Conservation (phyloP, 176 grass and related monocot genomes). For the Oryza glaberrima region DNA sequence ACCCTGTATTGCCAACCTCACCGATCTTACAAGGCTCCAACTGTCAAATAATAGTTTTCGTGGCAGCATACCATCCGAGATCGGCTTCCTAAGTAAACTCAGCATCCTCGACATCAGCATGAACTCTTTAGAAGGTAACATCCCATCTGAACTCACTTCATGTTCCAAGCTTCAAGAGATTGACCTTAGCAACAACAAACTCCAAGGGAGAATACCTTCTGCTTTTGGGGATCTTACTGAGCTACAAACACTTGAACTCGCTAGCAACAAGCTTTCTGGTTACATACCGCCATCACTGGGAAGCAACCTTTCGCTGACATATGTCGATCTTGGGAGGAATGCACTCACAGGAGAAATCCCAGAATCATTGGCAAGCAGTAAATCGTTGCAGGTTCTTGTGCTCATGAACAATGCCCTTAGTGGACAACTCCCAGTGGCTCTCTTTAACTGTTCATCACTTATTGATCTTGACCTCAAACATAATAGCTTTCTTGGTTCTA, state of each 20-base stretch:
- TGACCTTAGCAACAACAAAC: no score
- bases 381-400: not conserved
- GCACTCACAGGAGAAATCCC: slow-evolving; percentile 44
- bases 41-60: slow-evolving; percentile 39
- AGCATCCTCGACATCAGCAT: slow-evolving; percentile 49
- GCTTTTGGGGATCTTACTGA: no score
- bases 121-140: slow-evolving; percentile 43
- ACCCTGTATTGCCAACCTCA: slow-evolving; percentile 50
- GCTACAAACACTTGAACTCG: no score
- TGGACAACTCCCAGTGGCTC: slow-evolving; percentile 37
- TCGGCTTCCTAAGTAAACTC: slow-evolving; percentile 29
- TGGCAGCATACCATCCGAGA: slow-evolving; percentile 40
- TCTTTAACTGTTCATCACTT: slow-evolving; percentile 43
- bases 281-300: slow-evolving; percentile 29
- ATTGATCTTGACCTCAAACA: not conserved
- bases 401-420: slow-evolving; percentile 41
- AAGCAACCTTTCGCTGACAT: not conserved
- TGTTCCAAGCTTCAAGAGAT: no score
- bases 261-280: not conserved
- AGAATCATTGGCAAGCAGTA: slow-evolving; percentile 38
- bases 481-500: slow-evolving; percentile 10
- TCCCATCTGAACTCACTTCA: slow-evolving; percentile 21
- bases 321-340: slow-evolving; percentile 36
- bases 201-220: no score
- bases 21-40: slow-evolving; percentile 35